Conservation (phyloP, 345 rosid species). For the Hypericum perforatum region DNA sequence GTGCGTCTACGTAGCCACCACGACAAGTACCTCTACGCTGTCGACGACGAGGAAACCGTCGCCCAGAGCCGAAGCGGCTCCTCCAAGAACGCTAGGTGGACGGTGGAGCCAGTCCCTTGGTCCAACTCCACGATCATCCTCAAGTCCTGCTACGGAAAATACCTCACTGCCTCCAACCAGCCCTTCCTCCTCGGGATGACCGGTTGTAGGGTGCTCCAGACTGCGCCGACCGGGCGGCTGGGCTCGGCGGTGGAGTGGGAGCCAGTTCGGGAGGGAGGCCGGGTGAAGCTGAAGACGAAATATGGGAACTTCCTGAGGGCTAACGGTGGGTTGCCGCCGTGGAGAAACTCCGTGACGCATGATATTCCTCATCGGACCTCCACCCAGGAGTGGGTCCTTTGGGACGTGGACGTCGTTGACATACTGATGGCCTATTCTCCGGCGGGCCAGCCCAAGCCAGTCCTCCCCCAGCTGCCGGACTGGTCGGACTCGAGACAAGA, state of each 20-base stretch:
- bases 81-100: too few relatives aligned
- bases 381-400: constrained; percentile 59
- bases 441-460: constrained; percentile 7
- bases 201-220: constrained; percentile 11
- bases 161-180: constrained; percentile 14
- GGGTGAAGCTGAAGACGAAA: constrained; percentile 49
- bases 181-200: constrained; percentile 9
- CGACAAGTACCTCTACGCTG: constrained; percentile 16
- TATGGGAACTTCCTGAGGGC: constrained; percentile 64
- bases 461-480: background rate
- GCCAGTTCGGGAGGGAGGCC: constrained; percentile 30
- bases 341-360: constrained; percentile 85
- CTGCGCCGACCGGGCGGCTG: background rate
- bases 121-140: constrained; percentile 7
- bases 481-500: constrained; percentile 39
- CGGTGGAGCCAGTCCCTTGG: too few relatives aligned
- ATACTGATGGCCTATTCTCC: constrained; percentile 28
- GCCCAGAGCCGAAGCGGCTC: too few relatives aligned
- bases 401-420: constrained; percentile 59
- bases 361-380: constrained; percentile 58
- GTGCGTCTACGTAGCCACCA: constrained; percentile 14
- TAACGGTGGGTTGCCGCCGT: constrained; percentile 86
- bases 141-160: constrained; percentile 10
- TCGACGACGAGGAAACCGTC: background rate
- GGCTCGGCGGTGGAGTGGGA: constrained; percentile 19